These are phyloP conservation scores for Wickerhamiella galacta DNA, from an alignment of 805 yeast genomes.

Conservation along the genomic window DNA sequence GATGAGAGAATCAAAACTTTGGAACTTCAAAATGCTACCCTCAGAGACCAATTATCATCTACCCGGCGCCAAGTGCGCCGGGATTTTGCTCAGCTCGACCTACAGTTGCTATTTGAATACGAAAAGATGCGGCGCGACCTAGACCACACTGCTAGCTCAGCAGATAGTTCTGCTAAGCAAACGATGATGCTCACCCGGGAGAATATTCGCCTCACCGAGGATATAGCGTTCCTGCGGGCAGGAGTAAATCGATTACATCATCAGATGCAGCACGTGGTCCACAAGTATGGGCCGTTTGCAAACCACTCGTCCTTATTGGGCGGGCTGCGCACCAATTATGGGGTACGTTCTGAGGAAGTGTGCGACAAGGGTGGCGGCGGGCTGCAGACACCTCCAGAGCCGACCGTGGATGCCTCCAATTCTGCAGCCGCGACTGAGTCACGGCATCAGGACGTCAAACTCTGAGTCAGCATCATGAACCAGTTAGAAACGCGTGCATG, in stretches of 20 bases:
- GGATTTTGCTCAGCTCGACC: slow-evolving; percentile 14
- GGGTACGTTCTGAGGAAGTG: too few species aligned
- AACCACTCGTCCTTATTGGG: neutral
- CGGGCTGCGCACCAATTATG: too few species aligned
- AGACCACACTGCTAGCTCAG: slow-evolving; percentile 16
- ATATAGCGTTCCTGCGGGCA: slow-evolving; percentile 18
- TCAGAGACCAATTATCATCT: slow-evolving; percentile 18
- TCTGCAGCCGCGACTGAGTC: too few species aligned
- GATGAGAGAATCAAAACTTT: slow-evolving; percentile 16
- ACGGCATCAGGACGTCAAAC: too few species aligned
- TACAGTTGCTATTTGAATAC: slow-evolving; percentile 19
- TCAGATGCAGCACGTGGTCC: slow-evolving; percentile 14
- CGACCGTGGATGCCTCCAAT: too few species aligned
- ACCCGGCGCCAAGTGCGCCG: slow-evolving; percentile 9
- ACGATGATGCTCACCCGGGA: slow-evolving; percentile 21
- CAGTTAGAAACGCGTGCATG: too few species aligned
- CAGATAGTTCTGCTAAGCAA: slow-evolving; percentile 21
- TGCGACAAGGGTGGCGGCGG: too few species aligned
- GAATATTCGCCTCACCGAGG: slow-evolving; percentile 20
- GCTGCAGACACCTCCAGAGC: too few species aligned
- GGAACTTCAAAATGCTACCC: slow-evolving; percentile 20
- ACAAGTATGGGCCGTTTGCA: slow-evolving; percentile 1
- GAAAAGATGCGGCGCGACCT: slow-evolving; percentile 23
- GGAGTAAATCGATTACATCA: slow-evolving; percentile 18
- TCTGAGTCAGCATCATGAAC: too few species aligned